A percentile compares a stretch with the other conserved stretches of the same genome.
Evolutionary conservation across 2,329 filamentous ascomycete genomes (phyloP).

Genomic region (Fusarium torreyae): DNA sequence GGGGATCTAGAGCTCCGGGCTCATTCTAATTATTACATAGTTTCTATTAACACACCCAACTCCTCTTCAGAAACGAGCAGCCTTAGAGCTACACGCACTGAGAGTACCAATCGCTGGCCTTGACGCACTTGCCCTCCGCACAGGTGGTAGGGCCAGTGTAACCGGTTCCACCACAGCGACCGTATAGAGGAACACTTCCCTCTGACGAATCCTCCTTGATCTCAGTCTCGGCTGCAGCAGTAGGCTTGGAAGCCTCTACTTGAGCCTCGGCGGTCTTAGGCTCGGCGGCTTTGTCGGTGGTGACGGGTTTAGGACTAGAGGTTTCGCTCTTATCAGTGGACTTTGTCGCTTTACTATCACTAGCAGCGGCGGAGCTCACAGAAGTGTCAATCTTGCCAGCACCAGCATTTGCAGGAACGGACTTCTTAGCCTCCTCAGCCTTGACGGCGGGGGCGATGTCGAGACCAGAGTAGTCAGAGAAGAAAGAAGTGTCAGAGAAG

Average conservation of each 20-base stretch:
- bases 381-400: constrained; percentile 5
- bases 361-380: background rate
- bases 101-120: constrained; percentile 12
- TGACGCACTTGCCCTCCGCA: constrained; percentile 14
- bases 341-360: background rate
- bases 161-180: constrained; percentile 8
- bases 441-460: constrained; percentile 13
- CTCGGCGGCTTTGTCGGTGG: background rate
- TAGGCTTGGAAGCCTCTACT: background rate
- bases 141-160: constrained; percentile 13
- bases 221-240: background rate
- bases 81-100: background rate
- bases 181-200: constrained; percentile 2
- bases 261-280: background rate
- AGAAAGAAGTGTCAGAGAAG: constrained; percentile 19
- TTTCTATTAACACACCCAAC: no score
- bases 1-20: background rate
- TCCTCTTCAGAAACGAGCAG: background rate
- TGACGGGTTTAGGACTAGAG: background rate
- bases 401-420: constrained; percentile 8
- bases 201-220: background rate
- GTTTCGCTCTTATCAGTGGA: background rate
- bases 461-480: constrained; percentile 14
- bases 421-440: constrained; percentile 10
- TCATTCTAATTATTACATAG: background rate